Base-by-base conservation (phyloP, 805 yeast species). In the Ogataea salicorniae region DNA sequence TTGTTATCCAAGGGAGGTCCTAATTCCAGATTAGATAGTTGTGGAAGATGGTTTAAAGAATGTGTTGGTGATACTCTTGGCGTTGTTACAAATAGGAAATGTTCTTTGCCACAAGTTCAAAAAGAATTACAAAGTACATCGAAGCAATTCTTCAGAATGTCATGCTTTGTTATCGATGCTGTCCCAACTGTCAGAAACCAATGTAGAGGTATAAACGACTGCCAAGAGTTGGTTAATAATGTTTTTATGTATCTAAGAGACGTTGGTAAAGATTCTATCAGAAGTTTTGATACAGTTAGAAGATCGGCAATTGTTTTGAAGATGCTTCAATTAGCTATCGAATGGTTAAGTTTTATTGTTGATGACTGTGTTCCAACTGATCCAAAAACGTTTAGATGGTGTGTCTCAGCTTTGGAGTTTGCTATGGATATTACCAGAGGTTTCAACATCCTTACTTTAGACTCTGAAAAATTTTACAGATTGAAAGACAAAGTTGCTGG, bases 331-430 rank as follows among this genome's bases (percentile, higher is more conserved):
- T 67, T 89, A 51, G 79, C 95, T 40, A 80, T 90, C 39, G 92
- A 86, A 46, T 94, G 99, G 99, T 84, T 94, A 16, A 80, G 89
- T 47, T 92, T 90, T 60, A 81, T 94, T 26, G 89, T 92, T 50
- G 97, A 94, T 64, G 97, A 92, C 60, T 94, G 99, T 69, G 82
- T 83, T 15, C 96, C 97, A 1, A 84, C 95, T 0, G 97, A 92
- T 55, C 78, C 85, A 46, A 86, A 83, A 57, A 92, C 98, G 0
- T 94, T 94, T 61, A 74, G 95, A 57, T 94, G 97, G 97, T 89
- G 97, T 66, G 98, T 94, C 22, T 75, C 87, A 14, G 98, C 99
- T 0, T 74, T 94, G 56, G 99, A 94, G 61, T 92, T 89, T 73
- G 95, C 96, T 0, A 89, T 90, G 96, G 89, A 85, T 55, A 83